Conservation (phyloP, 805 yeast species). For the Candida patagonica region DNA sequence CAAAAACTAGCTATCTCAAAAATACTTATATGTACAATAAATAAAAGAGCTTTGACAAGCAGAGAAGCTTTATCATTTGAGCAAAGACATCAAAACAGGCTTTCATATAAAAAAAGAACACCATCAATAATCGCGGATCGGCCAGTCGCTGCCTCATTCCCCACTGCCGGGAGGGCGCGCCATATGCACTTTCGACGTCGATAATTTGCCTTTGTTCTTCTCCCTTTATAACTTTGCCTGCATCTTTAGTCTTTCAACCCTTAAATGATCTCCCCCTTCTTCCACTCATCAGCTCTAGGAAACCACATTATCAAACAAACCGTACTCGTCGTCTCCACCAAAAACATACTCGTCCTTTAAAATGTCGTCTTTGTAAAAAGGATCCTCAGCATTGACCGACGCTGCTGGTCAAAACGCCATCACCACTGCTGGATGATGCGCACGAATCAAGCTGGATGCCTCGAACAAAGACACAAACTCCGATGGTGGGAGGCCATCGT, state of each 20-base stretch:
- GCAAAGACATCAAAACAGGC: no score
- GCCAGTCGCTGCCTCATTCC: constrained; percentile 9
- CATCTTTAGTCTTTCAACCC: no score
- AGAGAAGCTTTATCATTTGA: no score
- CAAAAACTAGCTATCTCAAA: no score
- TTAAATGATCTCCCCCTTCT: no score
- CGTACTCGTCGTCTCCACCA: background rate
- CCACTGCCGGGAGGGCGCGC: constrained; percentile 8
- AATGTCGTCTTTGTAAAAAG: background rate
- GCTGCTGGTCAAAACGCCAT: constrained; percentile 21
- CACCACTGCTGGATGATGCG: constrained; percentile 28
- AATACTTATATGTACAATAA: no score
- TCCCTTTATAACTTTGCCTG: no score
- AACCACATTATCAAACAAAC: constrained; percentile 1
- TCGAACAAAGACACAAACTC: constrained; percentile 7
- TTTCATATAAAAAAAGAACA: no score
- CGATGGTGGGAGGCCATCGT: background rate
- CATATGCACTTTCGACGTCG: constrained; percentile 5
- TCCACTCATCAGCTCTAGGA: no score
- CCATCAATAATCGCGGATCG: background rate
- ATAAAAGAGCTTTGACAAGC: no score
- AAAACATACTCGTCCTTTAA: background rate
- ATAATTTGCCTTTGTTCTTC: background rate
- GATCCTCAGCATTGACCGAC: constrained; percentile 12
- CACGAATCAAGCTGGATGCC: constrained; percentile 11